Percentiles rank a stretch among this genome's conserved stretches.
These are phyloP conservation scores for Saccharomycopsis sp. DNA, from an alignment of 805 yeast species.

Conservation along the genomic window DNA sequence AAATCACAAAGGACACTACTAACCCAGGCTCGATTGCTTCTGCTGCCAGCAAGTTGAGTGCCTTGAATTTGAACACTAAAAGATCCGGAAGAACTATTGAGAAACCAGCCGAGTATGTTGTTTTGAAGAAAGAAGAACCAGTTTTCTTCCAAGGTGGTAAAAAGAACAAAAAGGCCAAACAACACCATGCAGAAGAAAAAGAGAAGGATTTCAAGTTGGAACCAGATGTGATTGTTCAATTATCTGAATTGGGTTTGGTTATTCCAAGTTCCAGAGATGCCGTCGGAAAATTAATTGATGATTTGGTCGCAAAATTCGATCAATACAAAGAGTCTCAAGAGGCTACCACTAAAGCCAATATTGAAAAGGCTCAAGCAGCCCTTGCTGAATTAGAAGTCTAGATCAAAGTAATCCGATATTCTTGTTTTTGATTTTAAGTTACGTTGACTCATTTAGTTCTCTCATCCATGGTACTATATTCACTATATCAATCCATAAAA, in stretches of 20 bases:
- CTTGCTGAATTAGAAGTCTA: slow-evolving; percentile 9
- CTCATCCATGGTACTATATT: background rate
- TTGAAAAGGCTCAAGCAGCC: slow-evolving; percentile 26
- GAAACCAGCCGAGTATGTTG: slow-evolving; percentile 56
- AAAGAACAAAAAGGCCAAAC: slow-evolving; percentile 44
- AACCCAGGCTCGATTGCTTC: slow-evolving; percentile 45
- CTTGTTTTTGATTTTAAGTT: background rate
- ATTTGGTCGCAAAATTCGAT: slow-evolving; percentile 65
- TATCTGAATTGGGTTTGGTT: slow-evolving; percentile 68
- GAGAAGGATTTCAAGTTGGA: slow-evolving; percentile 60
- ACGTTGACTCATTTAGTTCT: background rate
- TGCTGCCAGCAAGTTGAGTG: slow-evolving; percentile 28
- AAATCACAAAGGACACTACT: slow-evolving; percentile 43
- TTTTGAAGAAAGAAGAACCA: slow-evolving; percentile 57
- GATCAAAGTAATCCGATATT: background rate
- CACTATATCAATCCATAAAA: background rate
- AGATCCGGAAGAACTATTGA: slow-evolving; percentile 44
- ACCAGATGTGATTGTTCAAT: slow-evolving; percentile 68
- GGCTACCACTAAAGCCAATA: slow-evolving; percentile 69
- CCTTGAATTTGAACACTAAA: slow-evolving; percentile 25
- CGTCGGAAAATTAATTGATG: slow-evolving; percentile 54
- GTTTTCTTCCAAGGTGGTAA: slow-evolving; percentile 49
- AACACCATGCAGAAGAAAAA: slow-evolving; percentile 40
- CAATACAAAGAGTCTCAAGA: slow-evolving; percentile 69
- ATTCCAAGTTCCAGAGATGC: slow-evolving; percentile 76